These are phyloP conservation scores for Ustilago trichophora DNA, from an alignment of 1,284 basidiomycete genomes.

Conservation along the genomic window DNA sequence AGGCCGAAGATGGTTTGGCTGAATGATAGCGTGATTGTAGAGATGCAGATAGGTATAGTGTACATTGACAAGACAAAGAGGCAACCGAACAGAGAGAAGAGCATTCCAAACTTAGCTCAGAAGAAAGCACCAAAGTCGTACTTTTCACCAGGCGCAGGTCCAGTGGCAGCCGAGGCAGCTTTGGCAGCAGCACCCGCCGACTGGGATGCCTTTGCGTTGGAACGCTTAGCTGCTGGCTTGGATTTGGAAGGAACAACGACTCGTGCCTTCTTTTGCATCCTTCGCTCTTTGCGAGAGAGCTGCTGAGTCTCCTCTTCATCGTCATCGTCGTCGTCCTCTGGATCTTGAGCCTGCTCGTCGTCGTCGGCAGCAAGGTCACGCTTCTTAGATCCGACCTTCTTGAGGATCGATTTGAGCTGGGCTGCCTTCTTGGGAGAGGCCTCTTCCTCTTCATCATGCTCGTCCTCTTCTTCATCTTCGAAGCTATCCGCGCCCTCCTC, in stretches of 20 bases:
- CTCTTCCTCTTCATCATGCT: conserved; percentile 32
- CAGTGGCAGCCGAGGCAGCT: conserved; percentile 31
- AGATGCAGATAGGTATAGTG: conserved; percentile 34
- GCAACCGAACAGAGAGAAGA: neutral
- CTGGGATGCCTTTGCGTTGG: conserved; percentile 15
- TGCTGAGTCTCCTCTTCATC: conserved; percentile 21
- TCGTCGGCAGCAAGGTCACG: conserved; percentile 14
- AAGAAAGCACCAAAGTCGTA: conserved; percentile 60
- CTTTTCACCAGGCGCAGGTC: conserved; percentile 55
- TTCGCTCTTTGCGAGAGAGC: conserved; percentile 37
- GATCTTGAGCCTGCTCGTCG: conserved; percentile 2
- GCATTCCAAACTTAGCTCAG: neutral
- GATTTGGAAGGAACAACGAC: conserved; percentile 35
- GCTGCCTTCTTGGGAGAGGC: conserved; percentile 11
- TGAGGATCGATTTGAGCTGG: conserved; percentile 51
- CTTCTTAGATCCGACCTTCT: conserved; percentile 33
- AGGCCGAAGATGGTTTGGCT: too few species aligned
- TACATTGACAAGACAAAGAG: conserved; percentile 28
- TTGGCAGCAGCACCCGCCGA: conserved; percentile 23
- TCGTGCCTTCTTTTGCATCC: conserved; percentile 38
- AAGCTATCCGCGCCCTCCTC: conserved; percentile 32
- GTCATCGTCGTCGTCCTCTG: conserved; percentile 13
- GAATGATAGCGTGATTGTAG: conserved; percentile 5
- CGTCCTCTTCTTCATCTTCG: conserved; percentile 38
- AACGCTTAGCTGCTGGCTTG: conserved; percentile 28